These are phyloP conservation scores for Amanita phalloides DNA, from an alignment of 768 basidiomycete genomes.

Conservation along the genomic window DNA sequence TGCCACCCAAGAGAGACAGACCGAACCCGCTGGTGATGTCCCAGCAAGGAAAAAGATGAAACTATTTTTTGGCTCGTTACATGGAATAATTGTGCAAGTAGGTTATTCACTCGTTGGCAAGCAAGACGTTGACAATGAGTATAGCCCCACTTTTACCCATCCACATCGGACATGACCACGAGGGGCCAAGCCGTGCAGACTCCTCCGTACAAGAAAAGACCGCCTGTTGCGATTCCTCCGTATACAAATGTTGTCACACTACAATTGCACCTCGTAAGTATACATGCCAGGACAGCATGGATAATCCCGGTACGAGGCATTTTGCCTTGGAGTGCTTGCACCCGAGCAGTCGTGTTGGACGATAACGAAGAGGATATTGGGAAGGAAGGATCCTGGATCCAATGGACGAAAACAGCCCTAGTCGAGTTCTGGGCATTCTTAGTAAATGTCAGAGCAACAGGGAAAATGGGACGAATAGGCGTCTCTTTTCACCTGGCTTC, in stretches of 20 bases:
- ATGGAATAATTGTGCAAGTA: conserved; percentile 35
- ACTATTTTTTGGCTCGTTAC: conserved; percentile 23
- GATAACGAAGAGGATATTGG: conserved; percentile 14
- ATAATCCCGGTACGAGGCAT: conserved; percentile 45
- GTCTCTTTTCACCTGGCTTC: conserved; percentile 33
- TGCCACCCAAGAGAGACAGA: not conserved
- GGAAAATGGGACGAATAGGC: conserved; percentile 33
- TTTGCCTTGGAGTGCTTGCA: conserved; percentile 36
- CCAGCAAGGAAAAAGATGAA: conserved; percentile 21
- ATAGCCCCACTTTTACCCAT: conserved; percentile 26
- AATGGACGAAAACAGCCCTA: conserved; percentile 36
- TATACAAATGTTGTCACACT: conserved; percentile 18
- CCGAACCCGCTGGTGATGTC: not conserved
- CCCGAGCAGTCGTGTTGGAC: conserved; percentile 28
- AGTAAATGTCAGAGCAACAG: conserved; percentile 22
- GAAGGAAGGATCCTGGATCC: conserved; percentile 18
- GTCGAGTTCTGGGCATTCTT: conserved; percentile 41
- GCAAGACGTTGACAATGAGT: conserved; percentile 7
- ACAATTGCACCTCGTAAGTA: conserved; percentile 15
- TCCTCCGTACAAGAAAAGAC: conserved; percentile 22
- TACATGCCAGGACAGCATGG: conserved; percentile 39
- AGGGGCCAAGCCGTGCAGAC: conserved; percentile 12
- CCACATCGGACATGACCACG: conserved; percentile 14
- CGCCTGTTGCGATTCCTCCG: conserved; percentile 26
- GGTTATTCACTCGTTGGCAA: conserved; percentile 12